Evolutionary conservation across 768 basidiomycete species (phyloP).

Genomic region (Tulasnella sp.): DNA sequence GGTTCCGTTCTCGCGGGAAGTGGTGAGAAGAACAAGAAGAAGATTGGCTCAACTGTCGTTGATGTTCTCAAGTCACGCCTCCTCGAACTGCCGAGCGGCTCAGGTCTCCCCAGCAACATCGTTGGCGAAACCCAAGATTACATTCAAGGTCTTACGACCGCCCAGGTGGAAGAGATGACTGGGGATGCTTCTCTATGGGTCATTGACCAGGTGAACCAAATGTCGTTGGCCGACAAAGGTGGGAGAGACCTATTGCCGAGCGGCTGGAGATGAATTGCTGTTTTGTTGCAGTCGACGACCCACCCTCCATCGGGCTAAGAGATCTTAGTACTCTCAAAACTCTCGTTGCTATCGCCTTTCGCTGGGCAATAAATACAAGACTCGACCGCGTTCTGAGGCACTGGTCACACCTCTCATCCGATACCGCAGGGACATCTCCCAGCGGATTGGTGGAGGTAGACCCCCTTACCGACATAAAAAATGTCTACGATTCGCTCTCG

Average conservation of each 20-base stretch:
- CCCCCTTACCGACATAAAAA: slow-evolving; percentile 42
- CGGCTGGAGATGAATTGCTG: not conserved
- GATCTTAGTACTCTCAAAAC: slow-evolving; percentile 62
- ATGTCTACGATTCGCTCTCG: slow-evolving; percentile 44
- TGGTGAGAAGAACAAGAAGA: slow-evolving; percentile 3
- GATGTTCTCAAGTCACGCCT: slow-evolving; percentile 1
- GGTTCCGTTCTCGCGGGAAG: not conserved
- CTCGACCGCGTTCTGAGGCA: slow-evolving; percentile 43
- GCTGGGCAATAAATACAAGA: slow-evolving; percentile 62
- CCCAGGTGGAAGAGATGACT: not conserved
- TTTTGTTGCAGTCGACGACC: not conserved
- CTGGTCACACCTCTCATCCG: slow-evolving; percentile 39
- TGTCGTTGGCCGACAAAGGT: not conserved
- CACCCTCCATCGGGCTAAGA: slow-evolving; percentile 50
- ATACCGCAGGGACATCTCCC: slow-evolving; percentile 18
- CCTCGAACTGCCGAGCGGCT: not conserved
- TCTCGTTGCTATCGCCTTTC: slow-evolving; percentile 62
- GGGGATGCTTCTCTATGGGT: not conserved
- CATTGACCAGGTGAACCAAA: not conserved
- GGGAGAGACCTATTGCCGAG: not conserved
- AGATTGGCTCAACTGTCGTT: not conserved
- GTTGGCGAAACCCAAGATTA: not conserved
- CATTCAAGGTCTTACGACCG: not conserved
- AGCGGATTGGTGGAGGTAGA: slow-evolving; percentile 38
- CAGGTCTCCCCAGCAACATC: not conserved